Conservation (phyloP, 306 rosid species). For the Crotalaria pallida region DNA sequence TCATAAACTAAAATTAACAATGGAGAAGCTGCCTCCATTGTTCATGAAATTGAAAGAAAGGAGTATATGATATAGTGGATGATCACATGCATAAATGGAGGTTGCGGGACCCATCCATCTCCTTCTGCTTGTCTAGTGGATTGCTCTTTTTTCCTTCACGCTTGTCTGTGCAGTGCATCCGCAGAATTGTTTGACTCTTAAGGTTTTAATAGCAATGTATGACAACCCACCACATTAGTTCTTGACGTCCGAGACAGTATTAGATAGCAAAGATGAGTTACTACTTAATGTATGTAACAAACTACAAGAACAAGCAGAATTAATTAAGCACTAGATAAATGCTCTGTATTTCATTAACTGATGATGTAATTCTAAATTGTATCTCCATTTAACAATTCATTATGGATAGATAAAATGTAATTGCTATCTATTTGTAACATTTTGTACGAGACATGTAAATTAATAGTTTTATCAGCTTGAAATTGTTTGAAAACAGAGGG, state of each 20-base stretch:
- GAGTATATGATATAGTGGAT: slow-evolving; percentile 28
- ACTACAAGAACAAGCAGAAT: neutral
- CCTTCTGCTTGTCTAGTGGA: slow-evolving; percentile 44
- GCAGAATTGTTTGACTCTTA: slow-evolving; percentile 5
- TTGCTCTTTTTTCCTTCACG: neutral
- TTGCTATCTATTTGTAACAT: neutral
- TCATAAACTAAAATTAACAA: neutral
- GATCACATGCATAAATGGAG: slow-evolving; percentile 32
- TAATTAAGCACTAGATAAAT: neutral
- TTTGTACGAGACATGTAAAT: neutral
- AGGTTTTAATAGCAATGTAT: neutral
- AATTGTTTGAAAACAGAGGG: too few species aligned
- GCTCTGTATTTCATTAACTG: neutral
- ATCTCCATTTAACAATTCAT: neutral
- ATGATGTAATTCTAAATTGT: too few species aligned
- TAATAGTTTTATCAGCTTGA: too few species aligned
- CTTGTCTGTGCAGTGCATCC: neutral
- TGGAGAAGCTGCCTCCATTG: neutral
- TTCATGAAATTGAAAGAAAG: neutral
- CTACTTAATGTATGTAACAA: too few species aligned
- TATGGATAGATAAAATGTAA: neutral
- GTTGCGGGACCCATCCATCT: slow-evolving; percentile 45
- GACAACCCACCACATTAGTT: neutral
- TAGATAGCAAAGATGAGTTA: neutral
- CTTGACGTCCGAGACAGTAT: neutral